Evolutionary conservation across 331 rosid species (phyloP).

Genomic region (Dryas integrifolia): DNA sequence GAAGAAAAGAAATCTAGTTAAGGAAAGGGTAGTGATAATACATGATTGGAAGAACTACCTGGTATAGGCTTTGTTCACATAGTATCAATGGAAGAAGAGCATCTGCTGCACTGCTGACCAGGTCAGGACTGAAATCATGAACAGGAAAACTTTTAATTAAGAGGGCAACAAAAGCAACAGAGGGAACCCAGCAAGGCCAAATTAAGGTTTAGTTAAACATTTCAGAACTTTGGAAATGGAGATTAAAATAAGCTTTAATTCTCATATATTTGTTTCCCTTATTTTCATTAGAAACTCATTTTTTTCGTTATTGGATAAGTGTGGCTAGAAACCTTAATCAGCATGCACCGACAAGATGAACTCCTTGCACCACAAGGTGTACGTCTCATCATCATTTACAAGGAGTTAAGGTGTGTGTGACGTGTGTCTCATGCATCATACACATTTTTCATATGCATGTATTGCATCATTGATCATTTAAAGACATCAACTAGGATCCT

Average conservation of each 20-base stretch:
- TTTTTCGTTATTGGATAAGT: too few relatives aligned
- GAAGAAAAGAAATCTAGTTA: background rate
- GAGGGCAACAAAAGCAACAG: background rate
- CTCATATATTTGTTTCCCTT: too few relatives aligned
- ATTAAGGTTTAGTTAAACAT: background rate
- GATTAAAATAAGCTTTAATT: too few relatives aligned
- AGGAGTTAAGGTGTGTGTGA: too few relatives aligned
- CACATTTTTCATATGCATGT: background rate
- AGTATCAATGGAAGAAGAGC: slow-evolving; percentile 88
- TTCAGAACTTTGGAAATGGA: too few relatives aligned
- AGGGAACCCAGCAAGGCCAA: background rate
- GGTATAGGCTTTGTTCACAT: slow-evolving; percentile 81
- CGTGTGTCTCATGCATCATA: background rate
- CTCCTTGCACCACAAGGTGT: background rate
- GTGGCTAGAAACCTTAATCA: too few relatives aligned
- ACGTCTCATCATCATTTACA: background rate
- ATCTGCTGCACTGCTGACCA: slow-evolving; percentile 84
- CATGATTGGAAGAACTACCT: slow-evolving; percentile 41
- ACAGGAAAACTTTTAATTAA: slow-evolving; percentile 13
- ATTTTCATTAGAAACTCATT: too few relatives aligned
- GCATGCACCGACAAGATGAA: background rate
- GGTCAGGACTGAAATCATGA: slow-evolving; percentile 66
- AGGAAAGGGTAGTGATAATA: too few relatives aligned
- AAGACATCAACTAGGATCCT: too few relatives aligned
- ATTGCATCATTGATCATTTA: too few relatives aligned